These are phyloP conservation scores for Neonectria ditissima DNA, from an alignment of 2,329 filamentous ascomycete species.

Conservation along the genomic window DNA sequence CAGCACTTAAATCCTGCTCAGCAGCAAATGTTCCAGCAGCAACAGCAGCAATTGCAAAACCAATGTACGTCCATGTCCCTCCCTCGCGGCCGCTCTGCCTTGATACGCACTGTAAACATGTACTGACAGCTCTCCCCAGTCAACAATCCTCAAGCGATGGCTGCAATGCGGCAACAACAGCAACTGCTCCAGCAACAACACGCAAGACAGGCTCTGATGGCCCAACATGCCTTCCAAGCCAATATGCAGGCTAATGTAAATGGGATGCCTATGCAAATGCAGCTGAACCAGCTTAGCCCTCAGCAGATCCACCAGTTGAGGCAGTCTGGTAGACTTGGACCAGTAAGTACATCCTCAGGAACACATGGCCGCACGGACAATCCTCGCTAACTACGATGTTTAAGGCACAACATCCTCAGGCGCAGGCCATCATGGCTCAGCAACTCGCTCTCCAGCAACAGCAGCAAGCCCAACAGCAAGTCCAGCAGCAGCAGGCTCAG, in stretches of 20 bases:
- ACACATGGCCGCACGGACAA: constrained; percentile 5
- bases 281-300: constrained; percentile 62
- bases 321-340: constrained; percentile 53
- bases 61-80: constrained; percentile 48
- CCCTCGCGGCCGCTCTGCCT: constrained; percentile 4
- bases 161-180: constrained; percentile 65
- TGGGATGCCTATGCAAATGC: constrained; percentile 66
- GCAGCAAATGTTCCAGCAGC: constrained; percentile 69
- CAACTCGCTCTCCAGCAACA: constrained; percentile 57
- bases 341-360: constrained; percentile 50
- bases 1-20: constrained; percentile 76
- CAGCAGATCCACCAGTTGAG: constrained; percentile 66
- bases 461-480: constrained; percentile 49
- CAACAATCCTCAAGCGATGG: constrained; percentile 53
- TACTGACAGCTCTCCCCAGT: constrained; percentile 42
- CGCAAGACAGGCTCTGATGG: constrained; percentile 64
- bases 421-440: constrained; percentile 56
- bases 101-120: neutral
- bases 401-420: constrained; percentile 48
- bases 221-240: constrained; percentile 65
- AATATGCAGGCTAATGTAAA: constrained; percentile 61
- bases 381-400: constrained; percentile 29
- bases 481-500: constrained; percentile 51
- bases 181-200: constrained; percentile 69
- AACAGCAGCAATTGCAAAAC: constrained; percentile 54